phyloP scores from a whole-genome alignment of 1,284 basidiomycete genomes.

The Microbotryum scabiosae region DNA sequence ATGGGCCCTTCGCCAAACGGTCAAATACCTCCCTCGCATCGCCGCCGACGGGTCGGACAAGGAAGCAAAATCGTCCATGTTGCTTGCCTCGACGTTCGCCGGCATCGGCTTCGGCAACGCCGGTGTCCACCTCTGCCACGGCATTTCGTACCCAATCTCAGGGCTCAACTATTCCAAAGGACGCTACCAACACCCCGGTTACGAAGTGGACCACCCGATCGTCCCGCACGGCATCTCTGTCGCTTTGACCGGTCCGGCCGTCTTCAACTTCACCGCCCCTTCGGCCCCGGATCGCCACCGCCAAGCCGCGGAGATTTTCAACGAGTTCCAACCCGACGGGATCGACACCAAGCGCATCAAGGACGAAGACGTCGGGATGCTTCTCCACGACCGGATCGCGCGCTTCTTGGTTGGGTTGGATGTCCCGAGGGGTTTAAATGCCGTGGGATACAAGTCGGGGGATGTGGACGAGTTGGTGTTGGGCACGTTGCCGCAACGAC shows the following conservation, averaged over 20 bases:
- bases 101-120: slow-evolving; percentile 27
- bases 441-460: slow-evolving; percentile 51
- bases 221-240: slow-evolving; percentile 62
- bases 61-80: slow-evolving; percentile 84
- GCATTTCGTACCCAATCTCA: slow-evolving; percentile 69
- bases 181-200: slow-evolving; percentile 51
- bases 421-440: slow-evolving; percentile 78
- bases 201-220: slow-evolving; percentile 68
- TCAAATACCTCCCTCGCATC: slow-evolving; percentile 81
- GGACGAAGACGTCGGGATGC: slow-evolving; percentile 69
- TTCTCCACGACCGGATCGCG: slow-evolving; percentile 82
- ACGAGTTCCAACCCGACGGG: slow-evolving; percentile 51
- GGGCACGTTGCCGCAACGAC: slow-evolving; percentile 76
- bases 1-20: slow-evolving; percentile 86
- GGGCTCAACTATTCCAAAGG: slow-evolving; percentile 63
- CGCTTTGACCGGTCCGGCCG: slow-evolving; percentile 76
- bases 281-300: slow-evolving; percentile 84
- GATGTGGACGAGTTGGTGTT: slow-evolving; percentile 53
- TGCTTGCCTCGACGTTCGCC: slow-evolving; percentile 73
- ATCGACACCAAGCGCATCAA: slow-evolving; percentile 56
- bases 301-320: slow-evolving; percentile 76
- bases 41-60: slow-evolving; percentile 66
- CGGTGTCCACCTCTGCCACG: slow-evolving; percentile 74
- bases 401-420: slow-evolving; percentile 78
- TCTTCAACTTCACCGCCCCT: slow-evolving; percentile 88